Evolutionary conservation across 2,329 filamentous ascomycete genomes (phyloP).

Genomic region (Diaporthe sp.): DNA sequence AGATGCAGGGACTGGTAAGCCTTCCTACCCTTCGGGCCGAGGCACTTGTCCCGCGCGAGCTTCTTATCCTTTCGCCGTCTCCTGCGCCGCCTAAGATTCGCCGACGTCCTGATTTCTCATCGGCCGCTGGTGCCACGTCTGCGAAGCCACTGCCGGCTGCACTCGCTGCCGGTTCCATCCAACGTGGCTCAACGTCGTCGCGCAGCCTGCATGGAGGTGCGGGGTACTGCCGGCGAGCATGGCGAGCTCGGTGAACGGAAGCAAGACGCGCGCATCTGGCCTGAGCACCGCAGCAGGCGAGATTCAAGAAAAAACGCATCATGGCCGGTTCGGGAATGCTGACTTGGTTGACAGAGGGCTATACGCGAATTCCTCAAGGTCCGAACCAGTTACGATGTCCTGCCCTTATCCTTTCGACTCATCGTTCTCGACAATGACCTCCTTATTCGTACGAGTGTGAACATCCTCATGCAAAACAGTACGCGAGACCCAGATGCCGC

Average conservation of each 20-base stretch:
- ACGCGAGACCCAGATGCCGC: slow-evolving; percentile 43
- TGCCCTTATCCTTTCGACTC: slow-evolving; percentile 94
- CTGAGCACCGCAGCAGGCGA: background rate
- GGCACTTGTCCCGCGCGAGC: slow-evolving; percentile 36
- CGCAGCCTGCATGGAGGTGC: slow-evolving; percentile 38
- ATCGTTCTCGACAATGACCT: slow-evolving; percentile 96
- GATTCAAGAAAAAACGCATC: background rate
- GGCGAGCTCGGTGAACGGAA: slow-evolving; percentile 17
- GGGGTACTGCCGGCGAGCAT: slow-evolving; percentile 39
- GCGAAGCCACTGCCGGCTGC: slow-evolving; percentile 34
- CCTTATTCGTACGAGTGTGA: slow-evolving; percentile 96
- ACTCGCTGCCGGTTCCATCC: slow-evolving; percentile 19
- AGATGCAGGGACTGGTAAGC: slow-evolving; percentile 82
- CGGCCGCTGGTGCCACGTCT: slow-evolving; percentile 38
- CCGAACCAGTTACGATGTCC: slow-evolving; percentile 96
- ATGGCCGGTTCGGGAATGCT: slow-evolving; percentile 24
- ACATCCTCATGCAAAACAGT: slow-evolving; percentile 97
- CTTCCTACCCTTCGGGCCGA: slow-evolving; percentile 33
- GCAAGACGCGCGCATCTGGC: background rate
- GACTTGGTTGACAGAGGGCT: slow-evolving; percentile 72
- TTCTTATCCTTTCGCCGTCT: slow-evolving; percentile 31
- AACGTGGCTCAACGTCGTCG: slow-evolving; percentile 27
- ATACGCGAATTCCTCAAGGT: slow-evolving; percentile 97
- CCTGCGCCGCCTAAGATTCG: slow-evolving; percentile 18
- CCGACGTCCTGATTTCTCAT: slow-evolving; percentile 27